Base-by-base conservation (phyloP, 2,329 filamentous ascomycete species). In the Didymella segeticola region DNA sequence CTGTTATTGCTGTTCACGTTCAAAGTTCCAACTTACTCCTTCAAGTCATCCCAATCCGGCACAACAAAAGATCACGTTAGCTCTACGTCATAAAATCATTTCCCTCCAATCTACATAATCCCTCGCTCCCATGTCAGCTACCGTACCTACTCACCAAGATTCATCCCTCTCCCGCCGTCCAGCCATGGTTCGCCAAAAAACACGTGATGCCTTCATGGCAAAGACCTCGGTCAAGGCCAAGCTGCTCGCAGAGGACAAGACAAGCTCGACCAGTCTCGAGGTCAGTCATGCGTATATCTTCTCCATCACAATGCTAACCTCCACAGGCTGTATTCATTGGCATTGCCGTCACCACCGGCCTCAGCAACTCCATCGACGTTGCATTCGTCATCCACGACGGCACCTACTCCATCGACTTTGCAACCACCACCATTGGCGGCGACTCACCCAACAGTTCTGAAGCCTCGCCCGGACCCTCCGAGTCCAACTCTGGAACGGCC, bases 341-440 rank as follows among this genome's bases (percentile, higher is more conserved):
- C 48, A 82, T 89, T 27, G 85, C 87, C 3, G 83, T 83, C 33
- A 76, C 82, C 41, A 76, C 81, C 41, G 72, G 77, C 1, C 77
- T 83, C 26, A 77, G 83, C 52, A 77, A 78, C 45, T 80, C 80
- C 1, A 79, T 85, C 10, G 81, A 83, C 5, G 33, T 71, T 14
- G 66, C 64, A 12, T 78, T 92, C 42, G 88, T 88, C 4, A 82
- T 89, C 57, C 89, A 91, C 58, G 89, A 93, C 68, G 85, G 85
- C 5, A 87, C 87, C 4, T 93, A 93, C 68, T 84, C 89, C 19
- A 79, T 90, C 37, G 89, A 93, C 70, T 92, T 89, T 66, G 83
- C 83, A 5, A 82, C 89, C 34, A 55, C 51, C 7, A 50, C 57
- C 23, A 46, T 62, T 3, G 51, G 51, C 14, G 51, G 45, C 0